These are phyloP conservation scores for Ustilago curta DNA, from an alignment of 1,284 basidiomycete genomes.

Conservation along the genomic window DNA sequence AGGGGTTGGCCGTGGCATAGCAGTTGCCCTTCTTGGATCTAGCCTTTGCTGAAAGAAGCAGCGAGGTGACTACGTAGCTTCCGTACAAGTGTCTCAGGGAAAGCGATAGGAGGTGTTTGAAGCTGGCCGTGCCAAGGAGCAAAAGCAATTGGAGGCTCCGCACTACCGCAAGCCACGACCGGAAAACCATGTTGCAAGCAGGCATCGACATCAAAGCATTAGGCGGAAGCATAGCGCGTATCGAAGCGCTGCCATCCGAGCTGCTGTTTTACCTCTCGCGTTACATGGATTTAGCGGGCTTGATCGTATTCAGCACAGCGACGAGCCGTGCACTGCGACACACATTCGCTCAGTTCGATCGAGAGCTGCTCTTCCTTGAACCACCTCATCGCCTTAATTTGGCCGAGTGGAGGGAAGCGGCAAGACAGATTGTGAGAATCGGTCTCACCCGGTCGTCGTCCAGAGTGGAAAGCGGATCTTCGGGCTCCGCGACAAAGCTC, in stretches of 20 bases:
- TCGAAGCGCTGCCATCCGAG: conserved; percentile 33
- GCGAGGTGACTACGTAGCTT: background rate
- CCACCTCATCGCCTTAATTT: conserved; percentile 34
- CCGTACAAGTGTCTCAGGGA: too few species aligned
- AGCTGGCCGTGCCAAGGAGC: too few species aligned
- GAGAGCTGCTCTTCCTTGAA: conserved; percentile 35
- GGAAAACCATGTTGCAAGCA: background rate
- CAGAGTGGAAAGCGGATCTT: background rate
- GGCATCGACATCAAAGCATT: too few species aligned
- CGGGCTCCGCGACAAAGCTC: background rate
- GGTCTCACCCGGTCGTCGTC: background rate
- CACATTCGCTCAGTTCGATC: conserved; percentile 34
- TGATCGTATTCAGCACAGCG: conserved; percentile 30
- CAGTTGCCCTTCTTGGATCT: background rate
- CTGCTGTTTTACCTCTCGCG: conserved; percentile 35
- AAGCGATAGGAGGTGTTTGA: too few species aligned
- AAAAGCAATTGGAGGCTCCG: too few species aligned
- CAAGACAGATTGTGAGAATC: conserved; percentile 8
- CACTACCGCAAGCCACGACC: background rate
- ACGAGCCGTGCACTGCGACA: conserved; percentile 11
- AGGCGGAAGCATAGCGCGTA: background rate
- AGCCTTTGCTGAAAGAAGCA: background rate
- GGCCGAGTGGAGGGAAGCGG: conserved; percentile 41
- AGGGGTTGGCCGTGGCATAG: background rate
- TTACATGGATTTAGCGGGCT: conserved; percentile 23